Percentiles rank a stretch among this genome's conserved stretches.
Conservation (phyloP, 495 filamentous ascomycete species). For the Pyronema domesticum region DNA sequence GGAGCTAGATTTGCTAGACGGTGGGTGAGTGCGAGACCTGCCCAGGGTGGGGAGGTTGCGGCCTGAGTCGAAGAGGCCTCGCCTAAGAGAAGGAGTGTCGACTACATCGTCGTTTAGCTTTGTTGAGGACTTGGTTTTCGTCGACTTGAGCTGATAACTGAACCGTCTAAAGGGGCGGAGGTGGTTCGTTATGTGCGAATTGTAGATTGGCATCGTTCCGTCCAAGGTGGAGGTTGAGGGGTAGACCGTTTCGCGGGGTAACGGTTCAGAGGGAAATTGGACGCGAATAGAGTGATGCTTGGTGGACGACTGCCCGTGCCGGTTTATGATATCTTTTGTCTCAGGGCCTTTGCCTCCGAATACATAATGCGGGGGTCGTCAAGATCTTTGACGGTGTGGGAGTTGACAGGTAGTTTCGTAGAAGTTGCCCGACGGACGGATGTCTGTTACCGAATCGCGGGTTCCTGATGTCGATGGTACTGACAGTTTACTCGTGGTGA, state of each 20-base stretch:
- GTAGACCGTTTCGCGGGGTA: not conserved
- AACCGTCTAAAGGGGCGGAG: not conserved
- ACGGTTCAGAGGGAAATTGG: not conserved
- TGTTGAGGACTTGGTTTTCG: slow-evolving; percentile 2
- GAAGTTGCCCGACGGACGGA: no score
- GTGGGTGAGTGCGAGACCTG: no score
- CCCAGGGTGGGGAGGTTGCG: no score
- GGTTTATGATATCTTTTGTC: slow-evolving; percentile 24
- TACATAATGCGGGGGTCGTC: slow-evolving; percentile 9
- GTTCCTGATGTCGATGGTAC: no score
- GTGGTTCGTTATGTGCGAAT: not conserved
- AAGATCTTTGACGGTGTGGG: no score
- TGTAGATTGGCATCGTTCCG: slow-evolving; percentile 2
- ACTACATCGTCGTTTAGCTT: slow-evolving; percentile 12
- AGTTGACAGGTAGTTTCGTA: no score
- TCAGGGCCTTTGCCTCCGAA: slow-evolving; percentile 13
- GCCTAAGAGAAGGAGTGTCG: slow-evolving; percentile 10
- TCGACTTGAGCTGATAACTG: slow-evolving; percentile 1
- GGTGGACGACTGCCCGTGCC: not conserved
- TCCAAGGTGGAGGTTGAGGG: not conserved
- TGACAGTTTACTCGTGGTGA: no score
- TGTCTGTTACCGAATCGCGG: no score
- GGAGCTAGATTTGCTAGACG: slow-evolving; percentile 8
- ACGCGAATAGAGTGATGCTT: not conserved
- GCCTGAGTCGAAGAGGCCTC: slow-evolving; percentile 8